A percentile compares a stretch with the other conserved stretches of the same genome.
Evolutionary conservation across 2,329 filamentous ascomycete genomes (phyloP).

Genomic region (Sporothrix variecibatus): DNA sequence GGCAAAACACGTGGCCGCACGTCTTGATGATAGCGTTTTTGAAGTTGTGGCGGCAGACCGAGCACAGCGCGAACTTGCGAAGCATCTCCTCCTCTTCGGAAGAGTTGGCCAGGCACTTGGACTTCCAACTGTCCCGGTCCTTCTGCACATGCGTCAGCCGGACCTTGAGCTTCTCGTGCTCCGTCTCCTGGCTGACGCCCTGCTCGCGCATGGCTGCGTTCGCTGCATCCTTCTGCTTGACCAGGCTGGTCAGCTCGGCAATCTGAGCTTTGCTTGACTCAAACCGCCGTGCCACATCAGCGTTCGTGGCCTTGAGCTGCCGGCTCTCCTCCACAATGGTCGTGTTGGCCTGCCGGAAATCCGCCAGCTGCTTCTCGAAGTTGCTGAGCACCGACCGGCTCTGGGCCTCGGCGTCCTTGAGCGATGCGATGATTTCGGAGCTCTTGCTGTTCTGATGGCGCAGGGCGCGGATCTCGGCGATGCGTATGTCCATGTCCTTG

Average conservation of each 20-base stretch:
- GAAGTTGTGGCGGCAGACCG: constrained; percentile 88
- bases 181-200: constrained; percentile 65
- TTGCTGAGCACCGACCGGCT: constrained; percentile 76
- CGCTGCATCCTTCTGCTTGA: constrained; percentile 73
- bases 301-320: constrained; percentile 69
- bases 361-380: constrained; percentile 85
- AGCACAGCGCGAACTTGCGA: constrained; percentile 79
- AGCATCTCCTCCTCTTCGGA: constrained; percentile 83
- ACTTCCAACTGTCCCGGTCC: constrained; percentile 82
- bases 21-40: constrained; percentile 93
- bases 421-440: constrained; percentile 86
- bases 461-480: constrained; percentile 76
- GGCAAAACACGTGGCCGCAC: constrained; percentile 94
- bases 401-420: constrained; percentile 86
- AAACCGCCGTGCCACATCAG: constrained; percentile 67
- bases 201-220: constrained; percentile 55
- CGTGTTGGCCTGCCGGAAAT: constrained; percentile 78
- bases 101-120: constrained; percentile 76
- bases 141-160: constrained; percentile 78
- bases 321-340: constrained; percentile 71
- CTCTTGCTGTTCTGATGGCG: constrained; percentile 85
- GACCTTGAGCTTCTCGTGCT: constrained; percentile 77
- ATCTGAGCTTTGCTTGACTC: constrained; percentile 77
- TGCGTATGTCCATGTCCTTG: constrained; percentile 86
- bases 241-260: constrained; percentile 69